phyloP scores from a whole-genome alignment of 108 stramenopile species.

The Nannochloropsis salina region DNA sequence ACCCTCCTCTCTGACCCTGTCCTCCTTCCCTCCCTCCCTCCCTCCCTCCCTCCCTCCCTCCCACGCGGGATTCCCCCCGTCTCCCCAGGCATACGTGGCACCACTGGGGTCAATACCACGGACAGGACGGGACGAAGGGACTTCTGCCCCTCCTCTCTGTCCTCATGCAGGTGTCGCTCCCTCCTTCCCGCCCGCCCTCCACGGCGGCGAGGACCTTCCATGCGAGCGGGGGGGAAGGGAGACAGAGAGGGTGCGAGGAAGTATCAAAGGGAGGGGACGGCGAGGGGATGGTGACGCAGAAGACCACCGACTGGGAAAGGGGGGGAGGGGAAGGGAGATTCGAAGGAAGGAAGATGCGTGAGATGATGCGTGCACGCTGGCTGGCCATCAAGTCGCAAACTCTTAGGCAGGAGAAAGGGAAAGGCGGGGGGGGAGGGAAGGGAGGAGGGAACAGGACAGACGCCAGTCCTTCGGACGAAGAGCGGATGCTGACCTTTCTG shows the following conservation, averaged over 20 bases:
- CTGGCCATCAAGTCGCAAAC: neutral
- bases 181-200: neutral
- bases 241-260: neutral
- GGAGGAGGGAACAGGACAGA: neutral
- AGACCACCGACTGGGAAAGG: too few species aligned
- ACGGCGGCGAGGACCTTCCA: neutral
- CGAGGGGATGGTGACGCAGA: neutral
- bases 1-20: neutral
- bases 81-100: neutral
- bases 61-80: too few species aligned
- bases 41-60: slow-evolving; percentile 9
- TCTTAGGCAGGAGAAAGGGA: neutral
- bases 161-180: neutral
- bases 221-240: neutral
- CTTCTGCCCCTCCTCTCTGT: neutral
- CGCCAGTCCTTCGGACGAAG: neutral
- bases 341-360: too few species aligned
- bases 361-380: neutral
- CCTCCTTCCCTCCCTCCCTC: neutral
- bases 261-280: neutral
- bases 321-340: too few species aligned
- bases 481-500: neutral
- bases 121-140: neutral
- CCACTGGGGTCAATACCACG: neutral
- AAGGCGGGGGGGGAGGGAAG: neutral